Evolutionary conservation across 1,139 yeast species (phyloP), one percentile per base, ranked within the genome.

Genomic region (Kazachstania sp.): DNA sequence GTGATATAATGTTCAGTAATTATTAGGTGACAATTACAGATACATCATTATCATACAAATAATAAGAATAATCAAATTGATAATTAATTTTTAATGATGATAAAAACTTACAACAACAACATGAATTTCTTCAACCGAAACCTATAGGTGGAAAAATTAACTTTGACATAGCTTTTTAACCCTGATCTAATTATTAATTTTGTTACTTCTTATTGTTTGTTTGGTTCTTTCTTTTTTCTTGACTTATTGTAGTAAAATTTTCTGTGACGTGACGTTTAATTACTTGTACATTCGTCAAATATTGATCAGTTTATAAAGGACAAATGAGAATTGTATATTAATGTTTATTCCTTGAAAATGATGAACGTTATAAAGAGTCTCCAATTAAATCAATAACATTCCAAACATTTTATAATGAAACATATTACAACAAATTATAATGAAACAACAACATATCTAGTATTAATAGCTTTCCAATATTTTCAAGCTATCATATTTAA

Each of bases 51-150:
- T 9, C 8, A 32, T 16, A 4, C 9, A 16, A 1, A n/a, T 32
- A 15, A 9, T 32, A 1, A 5, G 15, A 32, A 15, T 30, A 32
- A 32, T 32, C 7, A 13, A 36, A 36, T 16, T 19, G 18, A 15
- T 16, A 26, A 38, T 38, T 34, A 31, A n/a, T 16, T 42, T 34
- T 35, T 23, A 49, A 64, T 68, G 72, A 69, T 69, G 71, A 69
- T 58, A 66, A 59, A 56, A 61, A 49, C 45, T 59, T 63, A 66
- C 68, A 68, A 68, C 71, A 69, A 68, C 71, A 68, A 68, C 70
- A 49, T 67, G 72, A 68, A 69, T 69, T 69, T 69, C 72, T 69
- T 69, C 72, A 68, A 63, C 72, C 69, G 71, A 69, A 62, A 50
- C 58, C 53, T 51, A 61, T 60, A 62, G 54, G 71, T 64, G 71